Conservation (phyloP, 1,284 basidiomycete genomes). For the Puccinia coronata region DNA sequence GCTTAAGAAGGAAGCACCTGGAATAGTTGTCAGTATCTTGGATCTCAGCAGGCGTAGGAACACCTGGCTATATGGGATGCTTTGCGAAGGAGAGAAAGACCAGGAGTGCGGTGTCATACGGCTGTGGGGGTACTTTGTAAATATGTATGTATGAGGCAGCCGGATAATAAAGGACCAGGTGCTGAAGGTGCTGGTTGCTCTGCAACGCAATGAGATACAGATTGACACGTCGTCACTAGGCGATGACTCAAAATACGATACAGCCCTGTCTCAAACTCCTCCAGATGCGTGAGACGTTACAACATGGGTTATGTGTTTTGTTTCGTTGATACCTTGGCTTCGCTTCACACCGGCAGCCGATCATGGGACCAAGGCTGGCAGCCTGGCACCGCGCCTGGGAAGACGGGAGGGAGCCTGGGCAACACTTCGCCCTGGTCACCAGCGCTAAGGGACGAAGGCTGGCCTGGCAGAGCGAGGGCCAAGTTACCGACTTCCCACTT, state of each 20-base stretch:
- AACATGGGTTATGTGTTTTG: conserved; percentile 22
- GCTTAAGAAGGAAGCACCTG: not conserved
- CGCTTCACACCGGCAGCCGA: too few relatives aligned
- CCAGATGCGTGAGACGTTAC: conserved; percentile 32
- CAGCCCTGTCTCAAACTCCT: conserved; percentile 19
- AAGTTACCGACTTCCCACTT: not conserved
- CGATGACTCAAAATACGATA: conserved; percentile 2
- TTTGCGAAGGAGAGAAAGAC: not conserved
- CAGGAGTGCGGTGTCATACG: not conserved
- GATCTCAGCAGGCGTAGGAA: not conserved
- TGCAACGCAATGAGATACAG: conserved; percentile 29
- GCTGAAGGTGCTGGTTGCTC: conserved; percentile 10
- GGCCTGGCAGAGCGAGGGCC: not conserved
- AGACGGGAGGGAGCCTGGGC: conserved; percentile 1
- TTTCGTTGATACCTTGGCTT: not conserved
- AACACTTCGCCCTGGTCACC: conserved; percentile 19
- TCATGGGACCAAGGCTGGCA: too few relatives aligned
- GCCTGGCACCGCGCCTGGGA: not conserved
- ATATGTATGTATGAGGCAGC: conserved; percentile 19
- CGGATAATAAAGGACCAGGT: not conserved
- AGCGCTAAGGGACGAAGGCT: conserved; percentile 7
- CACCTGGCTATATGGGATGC: not conserved
- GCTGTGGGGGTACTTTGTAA: too few relatives aligned
- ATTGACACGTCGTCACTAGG: conserved; percentile 29
- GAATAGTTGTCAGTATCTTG: not conserved